phyloP scores from a whole-genome alignment of 768 basidiomycete genomes.

The Naganishia vaughanmartiniae region DNA sequence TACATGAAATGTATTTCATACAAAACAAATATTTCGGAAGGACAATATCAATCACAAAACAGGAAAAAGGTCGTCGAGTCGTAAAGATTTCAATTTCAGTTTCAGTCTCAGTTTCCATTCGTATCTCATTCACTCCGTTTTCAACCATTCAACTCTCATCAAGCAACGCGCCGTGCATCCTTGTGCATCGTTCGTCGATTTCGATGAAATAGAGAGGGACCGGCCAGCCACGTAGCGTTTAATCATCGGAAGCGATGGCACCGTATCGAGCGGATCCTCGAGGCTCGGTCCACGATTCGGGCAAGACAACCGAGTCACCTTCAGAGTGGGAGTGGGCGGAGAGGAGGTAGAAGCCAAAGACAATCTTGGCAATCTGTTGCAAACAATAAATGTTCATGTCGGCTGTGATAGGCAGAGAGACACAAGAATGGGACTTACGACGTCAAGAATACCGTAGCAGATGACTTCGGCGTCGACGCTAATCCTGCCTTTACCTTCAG shows the following conservation, averaged over 20 bases:
- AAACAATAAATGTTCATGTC: not conserved
- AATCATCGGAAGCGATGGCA: conserved; percentile 25
- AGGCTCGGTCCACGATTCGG: conserved; percentile 31
- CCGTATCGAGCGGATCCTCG: conserved; percentile 27
- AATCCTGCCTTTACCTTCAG: conserved; percentile 47
- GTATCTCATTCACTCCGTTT: conserved; percentile 5
- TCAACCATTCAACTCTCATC: not conserved
- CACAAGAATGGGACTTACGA: conserved; percentile 37
- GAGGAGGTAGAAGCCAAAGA: conserved; percentile 30
- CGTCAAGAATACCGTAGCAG: conserved; percentile 49
- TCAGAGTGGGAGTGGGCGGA: conserved; percentile 30
- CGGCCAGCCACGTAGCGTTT: not conserved
- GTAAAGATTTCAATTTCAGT: not conserved
- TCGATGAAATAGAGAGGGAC: not conserved
- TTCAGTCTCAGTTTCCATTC: not conserved
- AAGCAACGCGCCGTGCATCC: not conserved
- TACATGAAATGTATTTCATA: not conserved
- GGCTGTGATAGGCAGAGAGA: not conserved
- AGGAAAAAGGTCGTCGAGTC: not conserved
- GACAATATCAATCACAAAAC: not conserved
- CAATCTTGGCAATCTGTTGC: conserved; percentile 29
- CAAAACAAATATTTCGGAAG: too few species aligned
- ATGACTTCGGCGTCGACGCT: conserved; percentile 49
- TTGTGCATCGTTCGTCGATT: not conserved
- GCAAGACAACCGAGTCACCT: conserved; percentile 29